Base-by-base conservation (phyloP, 2,329 filamentous ascomycete genomes). In the Arthrobotrys megalospora region DNA sequence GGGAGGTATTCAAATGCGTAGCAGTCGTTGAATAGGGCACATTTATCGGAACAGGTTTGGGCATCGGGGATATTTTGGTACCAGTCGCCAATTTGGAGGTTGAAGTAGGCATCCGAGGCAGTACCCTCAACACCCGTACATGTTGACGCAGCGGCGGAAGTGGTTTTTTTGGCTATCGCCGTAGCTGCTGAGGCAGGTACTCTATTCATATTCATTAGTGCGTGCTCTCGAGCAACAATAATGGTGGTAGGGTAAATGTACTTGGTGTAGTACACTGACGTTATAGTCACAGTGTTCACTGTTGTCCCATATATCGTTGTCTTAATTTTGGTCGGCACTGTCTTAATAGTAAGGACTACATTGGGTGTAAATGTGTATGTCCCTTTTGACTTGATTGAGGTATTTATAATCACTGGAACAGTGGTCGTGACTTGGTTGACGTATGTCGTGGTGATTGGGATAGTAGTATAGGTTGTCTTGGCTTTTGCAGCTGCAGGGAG, bases 51-150 rank as follows among this genome's bases (percentile, higher is more conserved):
- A 12, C 66, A 70, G 28, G 53, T 36, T 19, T 62, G 50, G 24
- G 66, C 66, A n/a, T 70, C 66, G 19, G 66, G 52, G 43, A 70
- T 63, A n/a, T 63, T 52, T 11, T 53, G 19, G 43, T 70, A 70
- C 8, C 48, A 70, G n/a, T 70, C 66, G 43, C 66, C 66, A n/a
- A 70, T 70, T 70, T 70, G 66, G 8, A 62, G 16, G 53, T 70
- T 70, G 36, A 70, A 70, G 21, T 70, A 70, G 28, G 52, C 53
- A 11, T 70, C 66, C 38, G 66, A 70, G 38, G 53, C 66, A 6
- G 50, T 16, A 4, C 66, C 66, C 52, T 70, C 53, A 21, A 70
- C 43, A 12, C 66, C 66, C 2, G 53, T 70, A n/a, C 53, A 70
- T 5, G 14, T 50, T 16, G 41, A 1, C 38, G 66, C 28, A 6